Evolutionary conservation across 805 yeast species (phyloP), one percentile per base, ranked within the genome.

Genomic region (Starmerella vaccinii): DNA sequence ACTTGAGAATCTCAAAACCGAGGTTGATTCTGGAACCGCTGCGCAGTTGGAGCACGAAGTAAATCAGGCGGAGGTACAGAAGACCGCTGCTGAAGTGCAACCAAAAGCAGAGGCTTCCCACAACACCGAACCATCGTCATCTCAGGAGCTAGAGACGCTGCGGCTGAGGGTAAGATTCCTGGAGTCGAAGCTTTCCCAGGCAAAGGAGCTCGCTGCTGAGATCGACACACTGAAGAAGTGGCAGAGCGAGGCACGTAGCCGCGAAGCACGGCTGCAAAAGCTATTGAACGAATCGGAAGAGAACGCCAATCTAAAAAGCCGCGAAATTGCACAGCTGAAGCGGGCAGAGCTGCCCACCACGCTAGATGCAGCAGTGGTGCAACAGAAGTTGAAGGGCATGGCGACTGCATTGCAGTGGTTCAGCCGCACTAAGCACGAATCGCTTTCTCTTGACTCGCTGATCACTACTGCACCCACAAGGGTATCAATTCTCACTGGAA

Each of bases 291-390:
- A 35, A 10, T 22, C 52, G 1, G 43, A 52, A 19, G 55, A 57
- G 22, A 41, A 50, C 23, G 45, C 56, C 2, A 40, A 23, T 9
- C 54, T 50, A 4, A 55, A 60, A 1, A 61, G 60, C 24, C 39
- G 26, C 4, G 54, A 59, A 9, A 50, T 65, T 6, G 39, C 41
- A 0, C 55, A 55, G 26, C 53, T 63, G 16, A 29, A 24, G 26
- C 22, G 32, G 18, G 35, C 27, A 18, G 45, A 32, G 22, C 45
- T 51, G 22, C 57, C 57, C 8, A n/a, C 21, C 23, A 42, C 27
- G 19, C 39, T 51, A 8, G 46, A 43, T 23, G 38, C 46, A 9
- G 46, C 46, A 5, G 7, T 43, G 3, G 29, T 32, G 1, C 38
- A 29, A 13, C 37, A 43, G 16, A 29, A 32, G 16, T 4, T 43